Base-by-base conservation (phyloP, 2,329 filamentous ascomycete species). In the Bipolaris bicolor region DNA sequence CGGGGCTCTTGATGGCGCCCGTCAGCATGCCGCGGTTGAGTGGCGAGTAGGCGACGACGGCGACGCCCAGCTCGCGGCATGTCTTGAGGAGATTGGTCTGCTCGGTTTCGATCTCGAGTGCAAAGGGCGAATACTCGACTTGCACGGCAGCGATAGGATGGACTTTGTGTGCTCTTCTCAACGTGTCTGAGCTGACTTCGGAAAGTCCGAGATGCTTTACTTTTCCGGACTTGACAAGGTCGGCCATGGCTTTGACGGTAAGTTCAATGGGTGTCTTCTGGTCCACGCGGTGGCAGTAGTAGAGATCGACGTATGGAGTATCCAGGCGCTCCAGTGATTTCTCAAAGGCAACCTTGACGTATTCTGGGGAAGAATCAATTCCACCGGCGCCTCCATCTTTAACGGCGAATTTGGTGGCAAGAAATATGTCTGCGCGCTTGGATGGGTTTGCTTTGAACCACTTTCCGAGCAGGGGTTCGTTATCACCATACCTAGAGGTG, bases 181-280 rank as follows among this genome's bases (percentile, higher is more conserved):
- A 68, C 0, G 81, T 81, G 0, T 67, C 66, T 1, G 80, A 71
- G 9, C 76, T 78, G 39, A 78, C 73, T 50, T 82, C 81, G 13
- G 74, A 80, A 2, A 85, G 70, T 3, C 83, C 83, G 2, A 85
- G 44, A 37, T 72, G 70, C 51, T 71, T 73, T 58, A 84, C 79
- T 58, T 85, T 85, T 31, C 83, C 83, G 47, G 68, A 67, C 86
- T 82, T 76, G 1, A 84, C 82, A 31, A 90, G 68, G 68, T 90
- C 77, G 3, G 58, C 81, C 77, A 86, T 76, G 13, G 76, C 81
- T 43, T 78, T 67, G 3, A 85, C 74, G 0, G 82, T 86, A 65
- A 77, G 75, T 65, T 81, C 80, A 46, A 82, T 73, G 2, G 80
- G 80, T 5, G 78, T 81, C 57, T 73, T 75, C 39, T 64, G 62